phyloP scores from a whole-genome alignment of 108 stramenopile genomes.

The Schizochytrium sp. region DNA sequence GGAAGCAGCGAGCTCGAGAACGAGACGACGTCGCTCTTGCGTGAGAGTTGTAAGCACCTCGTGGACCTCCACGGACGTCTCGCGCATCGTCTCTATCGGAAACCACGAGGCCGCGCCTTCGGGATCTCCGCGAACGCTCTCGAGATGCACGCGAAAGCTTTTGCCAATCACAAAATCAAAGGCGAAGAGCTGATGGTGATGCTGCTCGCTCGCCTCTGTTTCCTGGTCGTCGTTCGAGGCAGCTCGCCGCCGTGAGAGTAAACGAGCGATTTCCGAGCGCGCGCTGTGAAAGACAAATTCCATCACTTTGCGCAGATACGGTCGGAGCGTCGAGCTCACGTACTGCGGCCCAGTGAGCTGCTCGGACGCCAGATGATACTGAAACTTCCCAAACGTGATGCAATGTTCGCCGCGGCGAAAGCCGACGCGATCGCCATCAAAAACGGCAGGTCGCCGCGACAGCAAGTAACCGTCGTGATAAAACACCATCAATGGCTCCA shows the following conservation, averaged over 20 bases:
- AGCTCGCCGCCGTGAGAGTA: neutral
- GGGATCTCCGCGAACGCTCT: neutral
- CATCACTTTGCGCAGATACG: slow-evolving; percentile 11
- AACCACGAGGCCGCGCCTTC: neutral
- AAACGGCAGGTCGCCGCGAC: neutral
- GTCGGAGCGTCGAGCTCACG: neutral
- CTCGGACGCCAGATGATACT: slow-evolving; percentile 9
- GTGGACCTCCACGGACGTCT: neutral
- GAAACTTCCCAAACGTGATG: neutral
- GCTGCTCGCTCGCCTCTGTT: neutral
- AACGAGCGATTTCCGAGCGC: neutral
- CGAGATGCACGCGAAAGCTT: neutral
- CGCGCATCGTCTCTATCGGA: neutral
- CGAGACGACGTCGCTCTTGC: neutral
- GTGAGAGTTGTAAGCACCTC: neutral
- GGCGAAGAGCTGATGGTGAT: slow-evolving; percentile 1
- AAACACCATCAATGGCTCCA: neutral
- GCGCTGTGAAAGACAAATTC: slow-evolving; percentile 5
- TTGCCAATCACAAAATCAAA: neutral
- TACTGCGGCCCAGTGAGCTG: slow-evolving; percentile 1
- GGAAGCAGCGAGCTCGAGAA: neutral
- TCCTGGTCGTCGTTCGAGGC: neutral
- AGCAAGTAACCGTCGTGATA: neutral
- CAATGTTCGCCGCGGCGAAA: neutral
- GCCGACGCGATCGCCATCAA: neutral